Evolutionary conservation across 169 alveolate genomes (phyloP).

Genomic region (Cryptosporidium xiaoi): DNA sequence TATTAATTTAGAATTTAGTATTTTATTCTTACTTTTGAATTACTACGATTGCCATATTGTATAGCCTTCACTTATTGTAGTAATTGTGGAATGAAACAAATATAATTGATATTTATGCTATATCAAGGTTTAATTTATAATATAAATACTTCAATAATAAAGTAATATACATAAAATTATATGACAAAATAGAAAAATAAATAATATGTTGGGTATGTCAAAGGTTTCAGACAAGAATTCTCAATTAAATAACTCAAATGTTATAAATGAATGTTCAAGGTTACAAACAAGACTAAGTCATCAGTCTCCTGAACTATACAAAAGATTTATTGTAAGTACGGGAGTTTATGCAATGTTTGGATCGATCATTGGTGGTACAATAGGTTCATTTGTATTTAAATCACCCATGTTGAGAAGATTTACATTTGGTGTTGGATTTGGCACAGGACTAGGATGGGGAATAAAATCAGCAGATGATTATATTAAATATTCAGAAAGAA

Average conservation of each 20-base stretch:
- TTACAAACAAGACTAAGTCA: not conserved
- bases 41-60: too few relatives aligned
- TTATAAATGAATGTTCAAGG: not conserved
- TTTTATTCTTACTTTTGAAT: too few relatives aligned
- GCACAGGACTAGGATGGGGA: slow-evolving; percentile 66
- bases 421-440: slow-evolving; percentile 63
- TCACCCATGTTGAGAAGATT: slow-evolving; percentile 49
- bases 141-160: not conserved
- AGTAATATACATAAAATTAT: not conserved
- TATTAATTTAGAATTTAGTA: too few relatives aligned
- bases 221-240: slow-evolving; percentile 6
- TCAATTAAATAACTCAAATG: not conserved
- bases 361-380: slow-evolving; percentile 16
- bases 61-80: too few relatives aligned
- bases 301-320: slow-evolving; percentile 45
- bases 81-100: too few relatives aligned
- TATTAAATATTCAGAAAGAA: slow-evolving; percentile 41
- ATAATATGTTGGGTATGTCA: slow-evolving; percentile 18
- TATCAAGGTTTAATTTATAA: not conserved
- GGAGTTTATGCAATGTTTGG: slow-evolving; percentile 64
- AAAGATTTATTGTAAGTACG: slow-evolving; percentile 54
- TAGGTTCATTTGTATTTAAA: slow-evolving; percentile 59
- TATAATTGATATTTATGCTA: too few relatives aligned
- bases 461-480: slow-evolving; percentile 63
- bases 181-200: too few relatives aligned